Evolutionary conservation across 768 basidiomycete species (phyloP), one percentile per base, ranked within the genome.

Genomic region (Termitomyces eurrhizus): DNA sequence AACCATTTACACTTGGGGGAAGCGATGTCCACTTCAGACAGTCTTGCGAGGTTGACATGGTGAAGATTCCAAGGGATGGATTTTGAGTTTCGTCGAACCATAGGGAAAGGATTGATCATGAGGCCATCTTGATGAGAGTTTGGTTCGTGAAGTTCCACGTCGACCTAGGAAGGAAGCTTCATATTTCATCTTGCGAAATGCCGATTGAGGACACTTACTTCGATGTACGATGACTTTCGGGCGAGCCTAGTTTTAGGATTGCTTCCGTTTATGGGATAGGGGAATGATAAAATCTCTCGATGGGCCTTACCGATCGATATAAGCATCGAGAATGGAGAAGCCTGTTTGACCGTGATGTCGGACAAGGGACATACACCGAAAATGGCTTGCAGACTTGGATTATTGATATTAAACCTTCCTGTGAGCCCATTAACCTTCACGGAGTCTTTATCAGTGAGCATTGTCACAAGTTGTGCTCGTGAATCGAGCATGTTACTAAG

Each of bases 141-240:
- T 24, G 41, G 41, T 13, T 49, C 2, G 44, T 56, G 13, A 68
- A 58, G 60, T 18, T 21, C 36, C 16, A 58, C 42, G 21, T 58
- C 60, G 52, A 57, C 45, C 54, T 58, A 41, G 39, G 2, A 41
- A 9, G 3, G 3, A 18, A 48, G 7, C 14, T 24, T 14, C 4
- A 37, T 6, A 44, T 26, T 11, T 26, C 1, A 24, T 29, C 11
- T 16, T 4, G 7, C 14, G 18, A 36, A 36, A 24, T 14, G 3
- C 7, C 45, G 35, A 42, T 39, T 9, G 35, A 51, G 26, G 32
- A 41, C 13, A 72, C 70, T 71, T 67, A 77, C 74, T 67, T 79
- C 77, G 7, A 86, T 69, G 59, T 82, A 87, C 29, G 68, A 74
- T 1, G 83, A 86, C 63, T 81, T 84, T 42, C 85, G 75, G 9